phyloP scores from a whole-genome alignment of 2,329 filamentous ascomycete species.

The Trichoderma koningii region DNA sequence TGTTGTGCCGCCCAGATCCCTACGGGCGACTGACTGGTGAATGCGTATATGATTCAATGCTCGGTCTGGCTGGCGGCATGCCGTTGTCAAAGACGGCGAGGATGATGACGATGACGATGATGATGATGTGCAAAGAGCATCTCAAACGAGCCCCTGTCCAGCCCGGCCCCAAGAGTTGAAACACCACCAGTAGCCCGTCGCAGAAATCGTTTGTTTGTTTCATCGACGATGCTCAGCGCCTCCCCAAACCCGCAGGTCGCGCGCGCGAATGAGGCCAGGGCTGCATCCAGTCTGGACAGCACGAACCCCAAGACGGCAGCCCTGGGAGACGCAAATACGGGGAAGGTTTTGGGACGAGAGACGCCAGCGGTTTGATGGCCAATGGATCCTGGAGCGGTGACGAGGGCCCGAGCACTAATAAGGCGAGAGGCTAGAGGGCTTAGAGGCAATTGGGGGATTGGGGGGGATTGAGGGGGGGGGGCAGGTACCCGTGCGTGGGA shows the following conservation, averaged over 20 bases:
- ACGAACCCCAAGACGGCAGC: no score
- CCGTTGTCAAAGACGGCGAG: no score
- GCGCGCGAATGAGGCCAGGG: conserved; percentile 9
- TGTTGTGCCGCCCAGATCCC: conserved; percentile 16
- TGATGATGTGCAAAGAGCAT: conserved; percentile 7
- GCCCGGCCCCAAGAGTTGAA: background rate
- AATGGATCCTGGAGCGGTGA: conserved; percentile 22
- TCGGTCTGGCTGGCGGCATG: no score
- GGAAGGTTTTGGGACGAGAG: background rate
- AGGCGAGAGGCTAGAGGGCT: background rate
- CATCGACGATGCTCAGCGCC: background rate
- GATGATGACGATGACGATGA: background rate
- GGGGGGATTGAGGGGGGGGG: background rate
- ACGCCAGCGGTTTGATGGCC: conserved; percentile 3
- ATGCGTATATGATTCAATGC: no score
- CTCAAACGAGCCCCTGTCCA: background rate
- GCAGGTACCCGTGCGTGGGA: conserved; percentile 18
- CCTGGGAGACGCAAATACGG: background rate
- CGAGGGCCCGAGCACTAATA: conserved; percentile 7
- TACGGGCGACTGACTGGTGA: background rate
- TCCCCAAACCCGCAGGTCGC: conserved; percentile 9
- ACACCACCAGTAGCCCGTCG: background rate
- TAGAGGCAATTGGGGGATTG: conserved; percentile 6
- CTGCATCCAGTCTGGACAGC: background rate
- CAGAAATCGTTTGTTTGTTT: conserved; percentile 5